phyloP scores from a whole-genome alignment of 2,329 filamentous ascomycete species.

The Blastomyces percursus region DNA sequence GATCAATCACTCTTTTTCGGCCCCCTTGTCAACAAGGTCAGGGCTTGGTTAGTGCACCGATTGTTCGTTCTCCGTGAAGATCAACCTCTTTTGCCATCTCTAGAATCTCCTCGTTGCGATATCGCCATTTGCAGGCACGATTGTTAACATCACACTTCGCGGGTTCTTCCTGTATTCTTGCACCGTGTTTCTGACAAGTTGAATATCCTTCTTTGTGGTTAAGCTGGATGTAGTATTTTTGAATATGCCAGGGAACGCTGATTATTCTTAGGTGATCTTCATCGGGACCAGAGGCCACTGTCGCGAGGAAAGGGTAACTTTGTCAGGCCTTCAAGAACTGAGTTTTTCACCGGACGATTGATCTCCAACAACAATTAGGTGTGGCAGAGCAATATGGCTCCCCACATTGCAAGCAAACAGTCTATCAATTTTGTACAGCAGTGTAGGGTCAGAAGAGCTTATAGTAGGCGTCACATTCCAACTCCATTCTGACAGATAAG shows the following conservation, averaged over 20 bases:
- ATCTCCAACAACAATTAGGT: constrained; percentile 16
- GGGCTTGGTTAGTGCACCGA: constrained; percentile 49
- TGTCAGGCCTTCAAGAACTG: constrained; percentile 21
- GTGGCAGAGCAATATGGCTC: constrained; percentile 23
- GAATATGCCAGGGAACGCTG: constrained; percentile 40
- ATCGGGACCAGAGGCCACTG: constrained; percentile 31
- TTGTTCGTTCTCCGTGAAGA: constrained; percentile 27
- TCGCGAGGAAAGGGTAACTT: constrained; percentile 30
- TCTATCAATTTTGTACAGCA: constrained; percentile 28
- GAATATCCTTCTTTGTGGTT: constrained; percentile 30
- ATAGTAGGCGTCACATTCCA: neutral
- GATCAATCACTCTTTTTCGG: constrained; percentile 21
- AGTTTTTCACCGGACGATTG: constrained; percentile 31
- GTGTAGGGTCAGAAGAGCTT: constrained; percentile 29
- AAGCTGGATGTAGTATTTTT: constrained; percentile 25
- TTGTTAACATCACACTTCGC: constrained; percentile 32
- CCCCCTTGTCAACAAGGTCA: constrained; percentile 34
- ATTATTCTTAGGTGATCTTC: constrained; percentile 34
- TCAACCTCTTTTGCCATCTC: constrained; percentile 31
- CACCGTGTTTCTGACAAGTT: constrained; percentile 31
- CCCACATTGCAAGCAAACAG: constrained; percentile 27
- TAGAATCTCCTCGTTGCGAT: constrained; percentile 38
- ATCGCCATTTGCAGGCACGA: constrained; percentile 36
- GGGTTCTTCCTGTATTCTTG: constrained; percentile 30
- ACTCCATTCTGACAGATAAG: neutral